Base-by-base conservation (phyloP, 108 stramenopile species). In the Fragilaria crotonensis region DNA sequence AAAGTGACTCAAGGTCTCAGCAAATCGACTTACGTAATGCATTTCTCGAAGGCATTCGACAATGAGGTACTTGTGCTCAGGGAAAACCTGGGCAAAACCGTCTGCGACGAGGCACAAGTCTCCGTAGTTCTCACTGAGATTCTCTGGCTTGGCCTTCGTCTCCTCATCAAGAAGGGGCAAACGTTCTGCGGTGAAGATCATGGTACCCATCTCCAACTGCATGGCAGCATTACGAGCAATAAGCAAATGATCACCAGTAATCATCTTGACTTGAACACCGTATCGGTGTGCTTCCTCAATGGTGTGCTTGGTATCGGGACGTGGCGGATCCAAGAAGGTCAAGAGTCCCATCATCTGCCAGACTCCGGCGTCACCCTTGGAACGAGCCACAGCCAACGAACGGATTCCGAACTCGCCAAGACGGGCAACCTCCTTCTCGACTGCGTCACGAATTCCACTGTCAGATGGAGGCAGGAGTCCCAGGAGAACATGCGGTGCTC, bases 211-310 rank as follows among this genome's bases (percentile, higher is more conserved):
- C 9, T 67, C 75, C 44, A 87, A 66, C 29, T 54, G 45, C 56
- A 57, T 51, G 31, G 84, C 85, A 22, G 87, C 85, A 47, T 93
- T 71, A 30, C 57, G 54, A 27, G 85, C 91, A 71, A 93, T 86
- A 31, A 75, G 48, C 28, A 73, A 48, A 57, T 93, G 91, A 58
- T 93, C 91, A 45, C 91, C 91, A 22, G 90, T 89, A 65, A 89
- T 76, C 87, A 93, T 89, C 66, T 93, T 93, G 30, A 93, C 91
- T 25, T 65, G 59, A 22, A 93, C 76, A 48, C 84, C 85, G 54
- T 64, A 54, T 23, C 63, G 49, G 45, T 64, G 33, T 41, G 77
- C 77, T 29, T 69, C 62, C 41, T 51, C 27, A 56, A 93, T 81
- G 18, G 87, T 87, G 33, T 73, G 66, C 51, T 73, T 79, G 9